These are phyloP conservation scores for Aphelidium insulamus DNA, from an alignment of 371 early-diverging fungal genomes.

Conservation along the genomic window DNA sequence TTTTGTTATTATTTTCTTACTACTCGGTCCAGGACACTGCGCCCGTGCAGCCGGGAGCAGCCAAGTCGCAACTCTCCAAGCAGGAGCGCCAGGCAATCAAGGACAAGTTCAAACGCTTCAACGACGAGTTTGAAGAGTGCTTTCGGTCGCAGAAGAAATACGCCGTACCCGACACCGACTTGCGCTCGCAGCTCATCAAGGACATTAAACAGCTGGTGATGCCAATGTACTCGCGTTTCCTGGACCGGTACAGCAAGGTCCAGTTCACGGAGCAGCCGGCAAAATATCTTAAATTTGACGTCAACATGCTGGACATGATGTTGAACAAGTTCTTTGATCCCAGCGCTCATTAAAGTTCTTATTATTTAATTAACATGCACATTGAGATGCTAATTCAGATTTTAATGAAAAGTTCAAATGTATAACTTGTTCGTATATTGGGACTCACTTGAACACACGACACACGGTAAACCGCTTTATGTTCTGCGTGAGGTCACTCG, in stretches of 20 bases:
- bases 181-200: constrained; percentile 39
- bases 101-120: constrained; percentile 66
- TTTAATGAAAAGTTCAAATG: too few species aligned
- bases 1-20: too few species aligned
- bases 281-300: constrained; percentile 61
- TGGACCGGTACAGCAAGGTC: constrained; percentile 30
- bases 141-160: constrained; percentile 44
- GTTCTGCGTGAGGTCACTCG: too few species aligned
- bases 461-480: too few species aligned
- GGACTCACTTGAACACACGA: too few species aligned
- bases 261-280: constrained; percentile 55
- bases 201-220: constrained; percentile 46
- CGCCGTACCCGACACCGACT: constrained; percentile 56
- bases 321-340: constrained; percentile 52
- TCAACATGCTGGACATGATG: constrained; percentile 31
- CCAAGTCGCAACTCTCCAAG: constrained; percentile 34
- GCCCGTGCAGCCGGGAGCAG: constrained; percentile 35
- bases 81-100: constrained; percentile 45
- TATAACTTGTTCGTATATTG: too few species aligned
- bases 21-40: constrained; percentile 2
- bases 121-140: constrained; percentile 54
- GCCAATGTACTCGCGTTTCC: constrained; percentile 54
- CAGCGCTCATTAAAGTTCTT: too few species aligned
- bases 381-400: too few species aligned
- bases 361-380: too few species aligned